Percentiles rank a stretch among this genome's conserved stretches.
Evolutionary conservation across 805 yeast genomes (phyloP).

Genomic region (Saccharomyces jurei): DNA sequence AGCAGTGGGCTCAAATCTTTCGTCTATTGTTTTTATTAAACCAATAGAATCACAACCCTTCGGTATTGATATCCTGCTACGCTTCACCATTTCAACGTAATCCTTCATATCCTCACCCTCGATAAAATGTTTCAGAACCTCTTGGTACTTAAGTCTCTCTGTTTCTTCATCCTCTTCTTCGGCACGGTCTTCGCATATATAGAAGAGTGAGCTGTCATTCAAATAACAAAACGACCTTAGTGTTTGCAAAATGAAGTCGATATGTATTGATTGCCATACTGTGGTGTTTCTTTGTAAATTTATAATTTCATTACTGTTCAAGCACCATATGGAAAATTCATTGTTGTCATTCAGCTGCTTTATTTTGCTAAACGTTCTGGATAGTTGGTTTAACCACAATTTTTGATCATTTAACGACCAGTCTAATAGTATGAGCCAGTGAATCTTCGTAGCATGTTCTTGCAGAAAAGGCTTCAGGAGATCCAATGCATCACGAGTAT

Average conservation of each 20-base stretch:
- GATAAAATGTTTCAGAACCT: neutral
- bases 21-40: slow-evolving; percentile 38
- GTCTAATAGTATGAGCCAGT: slow-evolving; percentile 16
- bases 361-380: neutral
- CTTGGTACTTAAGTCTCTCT: neutral
- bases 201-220: slow-evolving; percentile 9
- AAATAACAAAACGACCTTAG: slow-evolving; percentile 16
- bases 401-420: slow-evolving; percentile 17
- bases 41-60: slow-evolving; percentile 45
- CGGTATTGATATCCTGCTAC: slow-evolving; percentile 35
- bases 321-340: slow-evolving; percentile 6
- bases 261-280: slow-evolving; percentile 17
- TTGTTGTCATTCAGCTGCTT: neutral
- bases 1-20: slow-evolving; percentile 25
- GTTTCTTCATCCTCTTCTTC: neutral
- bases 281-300: slow-evolving; percentile 13
- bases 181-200: slow-evolving; percentile 3
- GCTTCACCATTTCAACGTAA: slow-evolving; percentile 10
- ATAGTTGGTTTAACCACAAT: slow-evolving; percentile 15
- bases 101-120: slow-evolving; percentile 2
- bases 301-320: slow-evolving; percentile 13
- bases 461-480: neutral
- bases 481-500: neutral
- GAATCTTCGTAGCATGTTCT: neutral
- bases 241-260: slow-evolving; percentile 22